Base-by-base conservation (phyloP, 805 yeast species). In the Kluyveromyces dobzhanskii region DNA sequence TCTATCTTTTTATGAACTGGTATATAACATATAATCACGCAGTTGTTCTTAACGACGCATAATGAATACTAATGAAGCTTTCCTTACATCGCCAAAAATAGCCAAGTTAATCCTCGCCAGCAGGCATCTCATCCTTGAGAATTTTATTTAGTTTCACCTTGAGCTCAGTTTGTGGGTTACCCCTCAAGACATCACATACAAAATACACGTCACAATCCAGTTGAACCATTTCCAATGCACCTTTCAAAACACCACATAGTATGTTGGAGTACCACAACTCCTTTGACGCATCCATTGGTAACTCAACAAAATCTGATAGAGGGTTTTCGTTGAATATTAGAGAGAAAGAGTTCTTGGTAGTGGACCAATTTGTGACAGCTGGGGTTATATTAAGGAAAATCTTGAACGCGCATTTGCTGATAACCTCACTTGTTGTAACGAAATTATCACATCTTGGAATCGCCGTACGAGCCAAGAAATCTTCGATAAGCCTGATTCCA, bases 201-300 rank as follows among this genome's bases (percentile, higher is more conserved):
- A 88, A 92, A 47, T 64, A 67, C 2, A 80, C 86, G 40, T 88
- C 95, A 37, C 88, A 86, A 42, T 88, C 94, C 51, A 92, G 64
- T 56, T 92, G 98, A 3, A 92, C 95, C 96, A 88, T 90, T 54
- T 88, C 95, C 37, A 92, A 64, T 0, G 95, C 87, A 4, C 97
- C 97, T 42, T 85, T 75, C 37, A 92, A 62, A 3, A 92, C 92
- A 13, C 98, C 98, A 45, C 88, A 83, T 18, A 87, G 64, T 3
- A 92, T 73, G 53, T 92, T 94, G 1, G 94, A 84, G 56, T 88
- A 92, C 97, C 98, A 92, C 38, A 92, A 66, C 51, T 82, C 85
- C 46, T 73, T 73, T 41, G 66, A 71, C 2, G 80, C 80, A 50
- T 83, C 94, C 55, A 75, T 79, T 0, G 97, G 97, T 35, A 92